Evolutionary conservation across 208 protist genomes (phyloP), one percentile per base, ranked within the genome.

Genomic region (Leishmania guyanensis): DNA sequence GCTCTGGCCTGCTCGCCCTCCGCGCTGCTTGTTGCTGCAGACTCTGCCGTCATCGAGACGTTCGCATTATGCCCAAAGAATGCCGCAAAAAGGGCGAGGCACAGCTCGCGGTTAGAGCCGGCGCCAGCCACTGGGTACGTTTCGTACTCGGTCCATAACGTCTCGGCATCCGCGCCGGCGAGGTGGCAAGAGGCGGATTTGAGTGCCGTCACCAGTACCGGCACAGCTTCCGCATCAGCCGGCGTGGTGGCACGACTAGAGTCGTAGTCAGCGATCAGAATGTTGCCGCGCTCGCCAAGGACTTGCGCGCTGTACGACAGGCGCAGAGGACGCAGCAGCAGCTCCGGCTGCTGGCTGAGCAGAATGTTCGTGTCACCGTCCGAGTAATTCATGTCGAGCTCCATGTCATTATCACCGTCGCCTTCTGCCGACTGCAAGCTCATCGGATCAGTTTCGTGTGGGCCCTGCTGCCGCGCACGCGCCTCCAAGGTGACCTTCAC

Each of bases 71-170:
- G 50, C 33, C 94, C 94, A 72, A 95, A 91, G 68, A 97, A 93
- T 33, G 86, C 73, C 60, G 89, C 81, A 75, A 98, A 96, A 62
- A 98, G 90, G 65, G 93, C 88, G 26, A 91, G 53, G 14, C 84
- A 71, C 66, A 98, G 82, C 66, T 92, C 90, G 10, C 88, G 82
- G 5, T 81, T 58, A 0, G 86, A 85, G 46, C 50, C 60, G 16
- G 91, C 60, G 56, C 86, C 65, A 3, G 91, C 89, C 12, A 85
- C 66, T 2, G 86, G 75, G 77, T 96, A 87, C 12, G 91, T 94
- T 81, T 96, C 95, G 80, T 92, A 98, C 80, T 96, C 93, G 12
- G 86, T 91, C 93, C 92, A 98, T 46, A 98, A 78, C 83, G 89
- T 85, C 86, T 95, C 91, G 1, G 87, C 92, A 22, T 92, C 88